Percentiles rank a stretch among this genome's conserved stretches.
These are phyloP conservation scores for Bidens hawaiensis DNA, from an alignment of 140 eudicot species.

Conservation along the genomic window DNA sequence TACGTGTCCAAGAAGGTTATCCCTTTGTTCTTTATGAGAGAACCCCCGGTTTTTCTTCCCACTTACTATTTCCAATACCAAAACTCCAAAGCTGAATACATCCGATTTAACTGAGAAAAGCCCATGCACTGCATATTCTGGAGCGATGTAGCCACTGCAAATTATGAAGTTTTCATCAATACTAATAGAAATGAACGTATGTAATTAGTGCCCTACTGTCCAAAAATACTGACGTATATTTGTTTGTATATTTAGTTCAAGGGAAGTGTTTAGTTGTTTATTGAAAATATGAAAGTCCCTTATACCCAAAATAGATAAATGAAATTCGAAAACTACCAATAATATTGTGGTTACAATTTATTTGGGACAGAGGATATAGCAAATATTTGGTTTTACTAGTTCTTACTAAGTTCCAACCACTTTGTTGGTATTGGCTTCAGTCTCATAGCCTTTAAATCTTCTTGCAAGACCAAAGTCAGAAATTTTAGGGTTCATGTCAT, in stretches of 20 bases:
- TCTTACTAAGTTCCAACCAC: not conserved
- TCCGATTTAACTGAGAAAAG: conserved; percentile 5
- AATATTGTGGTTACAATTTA: no score
- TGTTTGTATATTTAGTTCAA: no score
- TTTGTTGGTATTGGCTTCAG: not conserved
- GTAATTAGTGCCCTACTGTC: no score
- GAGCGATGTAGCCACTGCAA: conserved; percentile 6
- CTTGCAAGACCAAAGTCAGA: conserved; percentile 30
- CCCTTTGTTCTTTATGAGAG: not conserved
- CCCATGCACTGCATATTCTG: conserved; percentile 3
- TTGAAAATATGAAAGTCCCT: no score
- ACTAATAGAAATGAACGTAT: not conserved
- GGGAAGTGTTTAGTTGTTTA: no score
- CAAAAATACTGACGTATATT: no score
- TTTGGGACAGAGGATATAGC: no score
- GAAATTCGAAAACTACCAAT: no score
- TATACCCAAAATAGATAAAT: no score
- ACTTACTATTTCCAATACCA: not conserved
- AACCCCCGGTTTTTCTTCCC: not conserved
- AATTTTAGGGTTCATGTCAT: conserved; percentile 20
- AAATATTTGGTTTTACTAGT: not conserved
- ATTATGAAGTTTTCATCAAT: not conserved
- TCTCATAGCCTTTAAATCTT: not conserved
- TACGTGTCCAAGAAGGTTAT: conserved; percentile 17
- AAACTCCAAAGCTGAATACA: conserved; percentile 1